Evolutionary conservation across 2,329 filamentous ascomycete species (phyloP), one percentile per base, ranked within the genome.

Genomic region (Trichoderma atroviride): DNA sequence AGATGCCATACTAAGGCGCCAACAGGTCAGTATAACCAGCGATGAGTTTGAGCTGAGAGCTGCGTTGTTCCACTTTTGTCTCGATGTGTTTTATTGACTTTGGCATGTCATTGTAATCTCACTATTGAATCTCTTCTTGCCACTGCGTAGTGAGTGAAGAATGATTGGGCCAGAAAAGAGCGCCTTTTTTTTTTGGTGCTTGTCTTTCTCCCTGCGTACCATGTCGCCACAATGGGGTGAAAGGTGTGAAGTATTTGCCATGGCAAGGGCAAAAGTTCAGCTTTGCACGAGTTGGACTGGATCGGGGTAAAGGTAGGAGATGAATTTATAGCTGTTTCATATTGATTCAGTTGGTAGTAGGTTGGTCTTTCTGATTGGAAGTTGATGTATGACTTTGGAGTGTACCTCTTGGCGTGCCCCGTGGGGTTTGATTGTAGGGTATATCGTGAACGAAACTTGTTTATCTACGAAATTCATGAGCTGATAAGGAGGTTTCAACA

Each of bases 101-200:
- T 43, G 50, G 35, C 16, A 9, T 56, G 11, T 56, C 33, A 43
- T 31, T 56, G 27, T 7, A 35, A 19, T 31, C 24, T 5, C 35
- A 56, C 10, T 22, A 64, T 43, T 56, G 50, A 29, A 5, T 53
- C n/a, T 56, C n/a, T 56, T 35, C 64, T 69, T 50, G 52, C 62
- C 52, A 57, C 62, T 6, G 31, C 22, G n/a, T 19, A 5, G 7
- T 13, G 4, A 43, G 7, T 22, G 29, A 16, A 35, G 29, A 16
- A 35, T 14, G 27, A 31, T 35, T 61, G 58, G 37, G 19, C 40
- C 27, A 31, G 43, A n/a, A 52, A 35, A 14, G 7, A 43, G 40
- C 16, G 27, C n/a, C 0, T 19, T n/a, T 50, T 50, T 50, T 43
- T n/a, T 19, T 24, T 27, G 16, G 40, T 43, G 60, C 60, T 33